Percentiles rank a stretch among this genome's conserved stretches.
Conservation (phyloP, 2,329 filamentous ascomycete species). For the Fusarium oligoseptatum region DNA sequence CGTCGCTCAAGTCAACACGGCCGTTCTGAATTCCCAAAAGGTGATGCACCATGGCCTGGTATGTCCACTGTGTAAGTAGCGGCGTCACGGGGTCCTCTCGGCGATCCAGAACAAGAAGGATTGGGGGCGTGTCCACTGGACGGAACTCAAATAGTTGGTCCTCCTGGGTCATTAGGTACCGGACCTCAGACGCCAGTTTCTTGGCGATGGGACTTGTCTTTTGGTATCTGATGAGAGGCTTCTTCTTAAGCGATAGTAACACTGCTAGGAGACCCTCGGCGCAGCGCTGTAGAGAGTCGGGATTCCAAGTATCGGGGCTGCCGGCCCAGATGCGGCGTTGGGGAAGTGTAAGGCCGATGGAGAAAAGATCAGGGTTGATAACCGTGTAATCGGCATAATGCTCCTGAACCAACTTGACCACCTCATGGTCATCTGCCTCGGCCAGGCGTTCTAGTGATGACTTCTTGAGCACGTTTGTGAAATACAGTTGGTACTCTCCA, state of each 20-base stretch:
- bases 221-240: constrained; percentile 92
- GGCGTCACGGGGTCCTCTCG: constrained; percentile 96
- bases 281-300: constrained; percentile 86
- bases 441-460: constrained; percentile 93
- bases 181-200: constrained; percentile 92
- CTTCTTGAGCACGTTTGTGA: constrained; percentile 98
- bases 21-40: constrained; percentile 94
- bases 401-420: constrained; percentile 93
- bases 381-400: constrained; percentile 97
- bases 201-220: constrained; percentile 91
- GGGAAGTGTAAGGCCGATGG: constrained; percentile 79
- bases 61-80: constrained; percentile 96
- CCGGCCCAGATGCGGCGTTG: constrained; percentile 84
- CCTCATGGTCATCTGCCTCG: constrained; percentile 97
- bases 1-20: constrained; percentile 87
- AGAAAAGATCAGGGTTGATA: constrained; percentile 94
- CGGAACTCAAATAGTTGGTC: constrained; percentile 97
- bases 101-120: constrained; percentile 89
- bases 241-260: constrained; percentile 93
- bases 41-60: constrained; percentile 99
- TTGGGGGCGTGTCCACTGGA: constrained; percentile 92
- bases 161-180: constrained; percentile 94
- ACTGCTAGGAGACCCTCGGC: constrained; percentile 89
- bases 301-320: constrained; percentile 89
- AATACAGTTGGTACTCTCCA: constrained; percentile 96